A percentile compares a stretch with the other conserved stretches of the same genome.
Conservation (phyloP, 352 stramenopile species). For the Globisporangium lucens region DNA sequence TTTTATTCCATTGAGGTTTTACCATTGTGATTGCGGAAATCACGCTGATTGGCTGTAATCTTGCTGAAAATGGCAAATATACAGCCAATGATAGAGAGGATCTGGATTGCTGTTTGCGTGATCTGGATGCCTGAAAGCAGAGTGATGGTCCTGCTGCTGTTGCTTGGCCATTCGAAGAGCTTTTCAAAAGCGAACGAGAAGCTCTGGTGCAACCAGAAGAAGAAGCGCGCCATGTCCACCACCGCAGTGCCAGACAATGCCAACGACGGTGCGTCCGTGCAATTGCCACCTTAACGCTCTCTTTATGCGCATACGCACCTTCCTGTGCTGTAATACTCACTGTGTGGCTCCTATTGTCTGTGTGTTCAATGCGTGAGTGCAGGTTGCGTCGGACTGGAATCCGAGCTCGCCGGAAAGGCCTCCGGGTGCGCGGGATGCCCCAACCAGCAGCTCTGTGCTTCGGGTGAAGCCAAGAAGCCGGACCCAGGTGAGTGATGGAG, state of each 20-base stretch:
- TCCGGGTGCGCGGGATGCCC: constrained; percentile 96
- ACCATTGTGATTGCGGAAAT: neutral
- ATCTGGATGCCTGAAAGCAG: neutral
- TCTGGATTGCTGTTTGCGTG: neutral
- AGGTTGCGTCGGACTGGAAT: constrained; percentile 94
- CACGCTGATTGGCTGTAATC: constrained; percentile 2
- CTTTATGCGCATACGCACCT: neutral
- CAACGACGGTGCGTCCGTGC: constrained; percentile 44
- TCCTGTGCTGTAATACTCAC: neutral
- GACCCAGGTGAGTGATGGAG: constrained; percentile 53
- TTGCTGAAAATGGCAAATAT: neutral
- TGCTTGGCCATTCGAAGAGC: constrained; percentile 2
- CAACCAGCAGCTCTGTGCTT: constrained; percentile 96
- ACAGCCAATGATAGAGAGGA: neutral
- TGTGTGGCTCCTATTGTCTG: neutral
- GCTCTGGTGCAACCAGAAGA: neutral
- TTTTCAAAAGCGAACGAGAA: neutral
- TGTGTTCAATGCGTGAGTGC: neutral
- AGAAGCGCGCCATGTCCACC: constrained; percentile 9
- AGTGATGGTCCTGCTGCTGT: neutral
- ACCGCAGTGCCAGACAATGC: constrained; percentile 43
- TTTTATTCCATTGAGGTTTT: neutral
- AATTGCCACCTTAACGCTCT: neutral
- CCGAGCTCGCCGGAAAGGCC: constrained; percentile 93
- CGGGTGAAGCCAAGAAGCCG: constrained; percentile 82